Evolutionary conservation across 495 filamentous ascomycete genomes (phyloP).

Genomic region (Penicillium egyptiacum): DNA sequence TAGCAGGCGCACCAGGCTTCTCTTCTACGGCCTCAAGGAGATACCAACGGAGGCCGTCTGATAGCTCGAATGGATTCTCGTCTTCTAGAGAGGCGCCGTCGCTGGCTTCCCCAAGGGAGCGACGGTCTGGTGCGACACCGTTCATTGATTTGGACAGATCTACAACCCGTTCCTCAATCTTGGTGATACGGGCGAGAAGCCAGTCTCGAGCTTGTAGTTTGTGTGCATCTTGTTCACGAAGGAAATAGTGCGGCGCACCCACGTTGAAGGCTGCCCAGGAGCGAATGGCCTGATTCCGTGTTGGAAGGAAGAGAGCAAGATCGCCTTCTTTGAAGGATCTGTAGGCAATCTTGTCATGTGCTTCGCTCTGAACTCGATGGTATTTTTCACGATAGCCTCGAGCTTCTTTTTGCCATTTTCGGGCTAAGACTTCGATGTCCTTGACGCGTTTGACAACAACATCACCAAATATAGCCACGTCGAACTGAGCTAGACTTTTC

Average conservation of each 20-base stretch:
- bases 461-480: conserved; percentile 79
- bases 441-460: conserved; percentile 81
- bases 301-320: conserved; percentile 91
- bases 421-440: conserved; percentile 83
- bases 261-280: conserved; percentile 99
- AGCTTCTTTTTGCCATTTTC: conserved; percentile 87
- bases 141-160: conserved; percentile 80
- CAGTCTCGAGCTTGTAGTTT: conserved; percentile 81
- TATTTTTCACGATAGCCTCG: conserved; percentile 85
- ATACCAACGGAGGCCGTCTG: conserved; percentile 94
- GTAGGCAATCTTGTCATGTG: conserved; percentile 96
- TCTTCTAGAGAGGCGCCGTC: conserved; percentile 72
- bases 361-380: conserved; percentile 78
- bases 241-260: conserved; percentile 92
- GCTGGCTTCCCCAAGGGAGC: conserved; percentile 52
- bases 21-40: conserved; percentile 91
- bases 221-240: conserved; percentile 88
- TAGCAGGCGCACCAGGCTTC: conserved; percentile 90
- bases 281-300: conserved; percentile 85
- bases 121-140: conserved; percentile 53
- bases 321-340: conserved; percentile 96
- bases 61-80: conserved; percentile 96
- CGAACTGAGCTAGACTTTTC: conserved; percentile 67
- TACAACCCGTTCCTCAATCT: conserved; percentile 89
- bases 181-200: conserved; percentile 90